Base-by-base conservation (phyloP, 768 basidiomycete species). In the Tricholoma furcatifolium region DNA sequence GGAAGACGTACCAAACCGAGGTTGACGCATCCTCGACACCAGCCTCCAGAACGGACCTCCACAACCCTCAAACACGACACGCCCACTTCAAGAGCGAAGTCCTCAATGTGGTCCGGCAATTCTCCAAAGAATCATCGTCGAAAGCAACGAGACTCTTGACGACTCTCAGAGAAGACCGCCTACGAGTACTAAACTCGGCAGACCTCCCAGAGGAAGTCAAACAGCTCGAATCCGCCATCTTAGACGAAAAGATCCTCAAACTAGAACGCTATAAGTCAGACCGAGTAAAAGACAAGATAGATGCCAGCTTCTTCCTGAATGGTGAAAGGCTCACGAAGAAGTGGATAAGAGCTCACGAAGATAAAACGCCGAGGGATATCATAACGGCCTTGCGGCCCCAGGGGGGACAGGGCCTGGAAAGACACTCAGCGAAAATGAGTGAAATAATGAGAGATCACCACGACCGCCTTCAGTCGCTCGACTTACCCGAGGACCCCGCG, bases 341-440 rank as follows among this genome's bases (percentile, higher is more conserved):
- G 53, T 68, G 64, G 63, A 27, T 55, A 0, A 18, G 43, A 2
- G 8, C 53, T 0, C 53, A 60, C 17, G 58, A 49, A 15, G 30
- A 36, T 0, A 39, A 40, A 1, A 21, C 46, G 14, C 64, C 63
- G 0, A 20, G 60, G 18, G 61, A 68, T 17, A 36, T 51, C 0
- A 65, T 70, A 2, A 21, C 38, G 0, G 31, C 53, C 0, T 59
- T 70, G 0, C 30, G 31, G 1, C 17, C 55, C 8, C 18, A n/a
- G 21, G 43, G 50, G 30, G 14, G 6, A 0, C n/a, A 49, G 3
- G 11, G 0, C 44, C 50, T 1, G 23, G 47, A 2, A 43, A 11
- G 39, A 6, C 17, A 49, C 0, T 66, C 70, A 2, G n/a, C 56
- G 0, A 50, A 65, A 20, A 75, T 74, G 73, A 68, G 70, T 0